Evolutionary conservation across 2,329 filamentous ascomycete species (phyloP), one percentile per base, ranked within the genome.

Genomic region (Diplodia sapinea): DNA sequence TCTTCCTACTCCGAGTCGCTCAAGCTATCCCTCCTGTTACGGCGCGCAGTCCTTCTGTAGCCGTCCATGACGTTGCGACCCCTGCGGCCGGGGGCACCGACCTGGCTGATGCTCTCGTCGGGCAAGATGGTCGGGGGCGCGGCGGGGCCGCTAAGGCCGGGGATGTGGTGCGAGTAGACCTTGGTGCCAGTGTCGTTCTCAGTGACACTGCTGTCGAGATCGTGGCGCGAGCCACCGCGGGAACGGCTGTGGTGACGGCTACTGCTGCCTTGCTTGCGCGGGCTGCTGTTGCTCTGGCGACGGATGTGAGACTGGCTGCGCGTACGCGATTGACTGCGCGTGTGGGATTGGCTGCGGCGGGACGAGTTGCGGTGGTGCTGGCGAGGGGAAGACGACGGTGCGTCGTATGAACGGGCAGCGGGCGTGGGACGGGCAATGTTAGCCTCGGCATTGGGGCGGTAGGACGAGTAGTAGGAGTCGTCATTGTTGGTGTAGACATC

Each of bases 121-220:
- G 74, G 72, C 23, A 73, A 74, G 6, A 78, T 76, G 40, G 76
- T 79, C 36, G 72, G 75, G 0, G 76, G 76, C 68, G 43, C 56
- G 11, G 55, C 47, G 15, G 47, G 50, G 36, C 33, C 33, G 36
- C 80, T 84, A 72, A 87, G 71, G 0, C 83, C 85, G 0, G 86
- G 85, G 59, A 88, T 85, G 9, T 85, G 82, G 75, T 86, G 85
- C 31, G 84, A 82, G 72, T 88, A 88, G 57, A 79, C 81, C 75
- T 85, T 86, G 13, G 84, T 86, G 11, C 85, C 84, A 0, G 79
- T 79, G 5, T 79, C 79, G 23, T 76, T 76, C 4, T 63, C 59
- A 6, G 52, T 12, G 29, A 26, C 29, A 17, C 31, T 36, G 54
- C 54, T 33, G 51, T 75, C 76, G 2, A 80, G 76, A 29, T 82